Evolutionary conservation across 2,329 filamentous ascomycete genomes (phyloP).

Genomic region (Alternaria sp.): DNA sequence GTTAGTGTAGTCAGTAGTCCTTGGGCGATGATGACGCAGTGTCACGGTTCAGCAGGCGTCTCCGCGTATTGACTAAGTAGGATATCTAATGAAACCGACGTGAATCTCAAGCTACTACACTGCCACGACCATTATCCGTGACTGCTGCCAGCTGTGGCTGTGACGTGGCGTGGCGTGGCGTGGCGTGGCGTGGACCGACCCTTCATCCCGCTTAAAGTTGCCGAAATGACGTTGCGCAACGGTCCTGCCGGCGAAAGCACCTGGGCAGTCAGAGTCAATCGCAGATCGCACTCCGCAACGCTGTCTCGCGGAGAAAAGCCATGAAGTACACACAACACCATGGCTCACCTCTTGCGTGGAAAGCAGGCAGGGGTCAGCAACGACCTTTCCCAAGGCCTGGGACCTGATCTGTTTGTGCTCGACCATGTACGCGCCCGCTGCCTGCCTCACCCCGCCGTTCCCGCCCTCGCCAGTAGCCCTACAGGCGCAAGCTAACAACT

Average conservation of each 20-base stretch:
- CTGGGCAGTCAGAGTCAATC: constrained; percentile 21
- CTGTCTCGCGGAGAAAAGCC: constrained; percentile 29
- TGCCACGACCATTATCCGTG: constrained; percentile 1
- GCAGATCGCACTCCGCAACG: constrained; percentile 19
- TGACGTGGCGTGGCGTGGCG: constrained; percentile 16
- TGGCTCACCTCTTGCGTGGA: constrained; percentile 87
- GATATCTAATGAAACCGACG: background rate
- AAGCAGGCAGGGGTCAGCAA: constrained; percentile 94
- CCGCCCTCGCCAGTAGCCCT: constrained; percentile 9
- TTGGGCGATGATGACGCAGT: background rate
- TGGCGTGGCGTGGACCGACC: constrained; percentile 22
- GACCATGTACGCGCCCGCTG: constrained; percentile 70
- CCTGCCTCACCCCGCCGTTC: constrained; percentile 27
- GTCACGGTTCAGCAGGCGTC: background rate
- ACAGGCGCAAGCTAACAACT: constrained; percentile 29
- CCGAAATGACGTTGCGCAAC: constrained; percentile 32
- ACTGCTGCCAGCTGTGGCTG: constrained; percentile 12
- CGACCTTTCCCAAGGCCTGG: constrained; percentile 84
- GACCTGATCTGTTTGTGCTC: constrained; percentile 78
- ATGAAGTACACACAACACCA: constrained; percentile 55
- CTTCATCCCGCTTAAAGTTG: constrained; percentile 28
- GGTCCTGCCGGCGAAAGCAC: constrained; percentile 22
- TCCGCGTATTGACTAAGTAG: background rate
- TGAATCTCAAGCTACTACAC: background rate
- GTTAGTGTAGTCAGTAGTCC: constrained; percentile 5